These are phyloP conservation scores for Fusarium verticillioides DNA, from an alignment of 2,329 filamentous ascomycete species.

Conservation along the genomic window DNA sequence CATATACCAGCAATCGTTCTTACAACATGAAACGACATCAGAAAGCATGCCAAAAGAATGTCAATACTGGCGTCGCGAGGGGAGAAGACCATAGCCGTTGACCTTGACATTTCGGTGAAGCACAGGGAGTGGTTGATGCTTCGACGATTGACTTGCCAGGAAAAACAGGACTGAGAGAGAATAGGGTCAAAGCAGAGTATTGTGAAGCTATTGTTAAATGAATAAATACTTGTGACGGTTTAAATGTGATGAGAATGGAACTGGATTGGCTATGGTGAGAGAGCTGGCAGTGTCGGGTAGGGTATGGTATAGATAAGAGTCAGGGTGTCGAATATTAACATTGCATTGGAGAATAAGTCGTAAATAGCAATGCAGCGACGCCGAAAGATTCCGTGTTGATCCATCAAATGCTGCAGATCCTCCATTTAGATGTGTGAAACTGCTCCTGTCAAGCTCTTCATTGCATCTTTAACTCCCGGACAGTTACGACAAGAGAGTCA, in stretches of 20 bases:
- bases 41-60: background rate
- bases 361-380: fast-evolving
- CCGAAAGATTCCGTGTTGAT: fast-evolving
- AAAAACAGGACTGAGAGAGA: background rate
- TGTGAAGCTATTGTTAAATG: fast-evolving
- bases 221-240: fast-evolving
- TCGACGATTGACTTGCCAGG: background rate
- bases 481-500: fast-evolving
- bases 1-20: background rate
- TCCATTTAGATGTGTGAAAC: no score
- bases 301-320: fast-evolving
- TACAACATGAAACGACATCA: background rate
- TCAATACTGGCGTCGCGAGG: fast-evolving
- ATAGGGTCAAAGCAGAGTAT: fast-evolving
- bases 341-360: fast-evolving
- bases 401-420: fast-evolving
- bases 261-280: fast-evolving
- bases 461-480: fast-evolving
- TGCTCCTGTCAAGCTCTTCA: background rate
- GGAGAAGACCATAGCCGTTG: fast-evolving
- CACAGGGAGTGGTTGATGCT: no score
- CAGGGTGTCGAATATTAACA: fast-evolving
- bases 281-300: fast-evolving
- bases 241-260: fast-evolving
- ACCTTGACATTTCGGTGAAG: background rate